Base-by-base conservation (phyloP, 495 filamentous ascomycete genomes). In the Haplographium delicatum region DNA sequence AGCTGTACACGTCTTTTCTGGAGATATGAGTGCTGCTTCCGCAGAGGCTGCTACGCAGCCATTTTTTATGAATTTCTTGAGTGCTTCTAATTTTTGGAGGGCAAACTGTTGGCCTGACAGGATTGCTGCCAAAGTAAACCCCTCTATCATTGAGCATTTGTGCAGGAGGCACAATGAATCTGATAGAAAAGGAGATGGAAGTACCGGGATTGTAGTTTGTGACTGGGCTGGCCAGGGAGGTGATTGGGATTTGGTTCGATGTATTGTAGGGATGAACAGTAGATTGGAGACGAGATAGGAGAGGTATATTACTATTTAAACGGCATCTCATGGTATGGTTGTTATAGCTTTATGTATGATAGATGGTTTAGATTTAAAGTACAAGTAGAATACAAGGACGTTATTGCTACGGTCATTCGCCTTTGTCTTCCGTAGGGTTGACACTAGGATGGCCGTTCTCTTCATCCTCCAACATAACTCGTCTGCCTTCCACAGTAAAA, bases 61-160 rank as follows among this genome's bases (percentile, higher is more conserved):
- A 1, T 78, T 97, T 56, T 96, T 82, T 52, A 68, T 98, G 62
- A 98, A 97, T 65, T 98, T 96, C 62, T 62, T 96, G 48, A 88
- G 77, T 39, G 93, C 82, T 1, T 88, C 84, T 62, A 96, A 94
- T 68, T 96, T 98, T 72, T 98, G 89, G 81, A 91, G 84, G 57
- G 68, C 83, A 0, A 80, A 81, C 45, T 95, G 87, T 60, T 98
- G 93, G 93, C 93, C 93, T 7, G 91, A 96, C 63, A 85, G 78
- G 68, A 85, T 97, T 60, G 91, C 91, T n/a, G 82, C 80, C 25
- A 91, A 88, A 72, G 72, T 95, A 18, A 98, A 98, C 69, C 88
- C 93, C n/a, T 84, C 82, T n/a, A 75, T 88, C 23, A 75, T 88
- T 33, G 82, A 89, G 43, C 88, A 85, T 68, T 65, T 96, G 35